These are phyloP conservation scores for Corynespora cassiicola DNA, from an alignment of 2,329 filamentous ascomycete genomes.

Conservation along the genomic window DNA sequence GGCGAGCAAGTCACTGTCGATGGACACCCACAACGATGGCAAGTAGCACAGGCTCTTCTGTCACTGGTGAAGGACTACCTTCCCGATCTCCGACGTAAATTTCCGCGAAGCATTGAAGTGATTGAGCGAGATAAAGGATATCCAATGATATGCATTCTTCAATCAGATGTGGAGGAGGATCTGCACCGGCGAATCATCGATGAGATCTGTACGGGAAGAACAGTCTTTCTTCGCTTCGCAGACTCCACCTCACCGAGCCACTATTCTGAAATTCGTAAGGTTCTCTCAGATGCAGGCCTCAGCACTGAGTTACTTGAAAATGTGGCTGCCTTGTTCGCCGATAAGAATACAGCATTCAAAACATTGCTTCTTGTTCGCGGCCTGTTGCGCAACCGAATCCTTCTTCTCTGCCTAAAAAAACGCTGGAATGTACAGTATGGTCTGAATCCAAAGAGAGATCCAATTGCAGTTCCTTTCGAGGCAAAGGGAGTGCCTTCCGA, in stretches of 20 bases:
- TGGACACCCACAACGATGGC: constrained; percentile 39
- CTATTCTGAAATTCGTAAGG: constrained; percentile 4
- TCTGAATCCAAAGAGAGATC: constrained; percentile 54
- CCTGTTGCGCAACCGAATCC: constrained; percentile 65
- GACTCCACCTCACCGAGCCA: constrained; percentile 2
- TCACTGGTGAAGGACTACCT: constrained; percentile 22
- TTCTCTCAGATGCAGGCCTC: constrained; percentile 14
- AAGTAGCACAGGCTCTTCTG: constrained; percentile 34
- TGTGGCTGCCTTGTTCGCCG: constrained; percentile 13
- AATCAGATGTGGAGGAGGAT: constrained; percentile 29
- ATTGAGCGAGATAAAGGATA: constrained; percentile 47
- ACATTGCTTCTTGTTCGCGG: constrained; percentile 66
- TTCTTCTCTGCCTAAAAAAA: constrained; percentile 67
- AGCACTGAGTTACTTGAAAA: constrained; percentile 9
- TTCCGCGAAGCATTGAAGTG: constrained; percentile 56
- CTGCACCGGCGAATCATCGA: constrained; percentile 23
- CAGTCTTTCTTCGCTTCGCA: constrained; percentile 10
- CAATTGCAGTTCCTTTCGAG: constrained; percentile 68
- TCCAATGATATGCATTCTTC: constrained; percentile 61
- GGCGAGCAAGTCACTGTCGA: constrained; percentile 40
- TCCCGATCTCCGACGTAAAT: constrained; percentile 39
- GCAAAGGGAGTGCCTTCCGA: constrained; percentile 70
- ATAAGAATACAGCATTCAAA: constrained; percentile 23
- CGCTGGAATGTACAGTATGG: constrained; percentile 71
- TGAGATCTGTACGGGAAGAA: constrained; percentile 25